A percentile compares a stretch with the other conserved stretches of the same genome.
Evolutionary conservation across 352 stramenopile genomes (phyloP).

Genomic region (Pythium myriotylum): DNA sequence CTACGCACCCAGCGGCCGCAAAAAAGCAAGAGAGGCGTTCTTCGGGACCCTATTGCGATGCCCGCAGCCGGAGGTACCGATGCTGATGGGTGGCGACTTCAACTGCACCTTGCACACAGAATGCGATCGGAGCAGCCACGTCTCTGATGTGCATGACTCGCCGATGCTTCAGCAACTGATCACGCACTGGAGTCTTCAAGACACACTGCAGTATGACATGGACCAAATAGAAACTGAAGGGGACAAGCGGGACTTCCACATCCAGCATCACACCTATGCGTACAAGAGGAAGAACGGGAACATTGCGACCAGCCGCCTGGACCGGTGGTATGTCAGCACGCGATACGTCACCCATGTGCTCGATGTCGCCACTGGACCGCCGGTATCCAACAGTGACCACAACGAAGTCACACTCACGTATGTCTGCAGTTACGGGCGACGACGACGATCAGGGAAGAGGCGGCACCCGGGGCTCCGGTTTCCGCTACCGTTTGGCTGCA

Average conservation of each 20-base stretch:
- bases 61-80: neutral
- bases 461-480: neutral
- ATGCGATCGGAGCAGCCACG: neutral
- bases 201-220: neutral
- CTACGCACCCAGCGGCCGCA: no score
- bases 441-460: neutral
- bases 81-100: constrained; percentile 12
- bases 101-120: constrained; percentile 5
- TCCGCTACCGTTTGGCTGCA: constrained; percentile 6
- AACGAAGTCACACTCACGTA: neutral
- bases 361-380: neutral
- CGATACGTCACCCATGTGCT: neutral
- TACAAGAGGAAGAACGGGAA: neutral
- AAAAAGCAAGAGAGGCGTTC: no score
- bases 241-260: neutral
- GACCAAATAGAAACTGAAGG: neutral
- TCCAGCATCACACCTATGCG: neutral
- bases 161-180: neutral
- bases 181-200: neutral
- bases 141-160: neutral
- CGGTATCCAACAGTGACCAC: neutral
- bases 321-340: neutral
- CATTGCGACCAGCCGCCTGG: neutral
- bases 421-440: neutral
- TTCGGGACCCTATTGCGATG: no score